These are phyloP conservation scores for Phyllachora maydis DNA, from an alignment of 2,329 filamentous ascomycete genomes.

Conservation along the genomic window DNA sequence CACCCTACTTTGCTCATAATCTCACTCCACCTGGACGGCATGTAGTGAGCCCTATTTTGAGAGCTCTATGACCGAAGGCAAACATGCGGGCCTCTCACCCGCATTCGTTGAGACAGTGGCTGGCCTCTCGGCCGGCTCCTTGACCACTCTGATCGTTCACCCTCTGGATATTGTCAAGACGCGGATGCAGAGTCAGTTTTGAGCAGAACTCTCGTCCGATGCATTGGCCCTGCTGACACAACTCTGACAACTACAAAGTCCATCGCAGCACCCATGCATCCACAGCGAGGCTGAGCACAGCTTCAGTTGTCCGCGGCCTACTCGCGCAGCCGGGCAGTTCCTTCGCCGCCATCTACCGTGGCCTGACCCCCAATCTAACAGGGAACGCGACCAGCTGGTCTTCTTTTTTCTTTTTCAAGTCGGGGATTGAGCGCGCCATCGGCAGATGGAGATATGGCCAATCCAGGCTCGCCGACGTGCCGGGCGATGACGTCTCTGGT, in stretches of 20 bases:
- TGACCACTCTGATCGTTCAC: constrained; percentile 73
- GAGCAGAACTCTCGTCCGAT: no score
- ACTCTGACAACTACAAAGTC: no score
- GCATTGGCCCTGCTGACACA: no score
- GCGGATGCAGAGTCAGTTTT: constrained; percentile 60
- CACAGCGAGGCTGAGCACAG: no score
- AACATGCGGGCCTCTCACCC: constrained; percentile 44
- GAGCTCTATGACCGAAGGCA: no score
- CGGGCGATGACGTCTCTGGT: constrained; percentile 3
- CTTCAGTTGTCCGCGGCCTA: no score
- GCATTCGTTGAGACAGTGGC: constrained; percentile 73
- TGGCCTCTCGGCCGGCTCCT: constrained; percentile 71
- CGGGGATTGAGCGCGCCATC: constrained; percentile 26
- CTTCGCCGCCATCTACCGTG: constrained; percentile 74
- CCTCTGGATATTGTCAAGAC: constrained; percentile 95
- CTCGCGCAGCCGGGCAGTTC: no score
- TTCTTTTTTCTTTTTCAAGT: constrained; percentile 71
- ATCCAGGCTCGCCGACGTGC: constrained; percentile 2
- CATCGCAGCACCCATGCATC: no score
- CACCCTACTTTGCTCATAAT: no score
- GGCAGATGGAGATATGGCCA: constrained; percentile 11
- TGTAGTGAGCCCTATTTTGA: no score
- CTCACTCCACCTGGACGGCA: no score
- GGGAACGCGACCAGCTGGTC: constrained; percentile 86
- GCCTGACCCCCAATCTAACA: constrained; percentile 72